A percentile compares a stretch with the other conserved stretches of the same genome.
Evolutionary conservation across 176 grass and related monocot genomes (phyloP).

Genomic region (Raddia guianensis): DNA sequence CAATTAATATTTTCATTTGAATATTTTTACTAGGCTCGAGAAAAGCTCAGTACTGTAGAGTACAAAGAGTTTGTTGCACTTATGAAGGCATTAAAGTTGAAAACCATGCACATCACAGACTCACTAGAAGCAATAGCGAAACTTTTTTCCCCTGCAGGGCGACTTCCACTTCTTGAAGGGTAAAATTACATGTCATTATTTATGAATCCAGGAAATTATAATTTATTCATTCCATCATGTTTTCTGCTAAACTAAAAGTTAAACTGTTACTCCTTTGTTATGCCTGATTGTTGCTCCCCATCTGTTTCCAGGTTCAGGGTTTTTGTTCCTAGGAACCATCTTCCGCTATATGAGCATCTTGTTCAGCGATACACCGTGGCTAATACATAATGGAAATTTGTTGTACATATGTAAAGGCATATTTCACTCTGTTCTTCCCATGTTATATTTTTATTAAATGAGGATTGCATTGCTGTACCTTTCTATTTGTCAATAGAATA

Average conservation of each 20-base stretch:
- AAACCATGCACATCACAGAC: slow-evolving; percentile 62
- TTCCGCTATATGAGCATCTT: slow-evolving; percentile 73
- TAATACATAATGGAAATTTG: slow-evolving; percentile 40
- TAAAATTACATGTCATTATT: slow-evolving; percentile 40
- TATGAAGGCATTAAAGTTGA: slow-evolving; percentile 89
- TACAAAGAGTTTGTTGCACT: slow-evolving; percentile 86
- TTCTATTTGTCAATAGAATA: slow-evolving; percentile 20
- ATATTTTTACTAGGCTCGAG: slow-evolving; percentile 62
- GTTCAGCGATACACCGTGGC: slow-evolving; percentile 56
- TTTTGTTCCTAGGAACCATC: slow-evolving; percentile 84
- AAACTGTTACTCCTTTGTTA: slow-evolving; percentile 37
- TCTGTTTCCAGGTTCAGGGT: slow-evolving; percentile 78
- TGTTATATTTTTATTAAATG: slow-evolving; percentile 18
- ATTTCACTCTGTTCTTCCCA: slow-evolving; percentile 22
- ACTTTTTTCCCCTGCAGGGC: slow-evolving; percentile 71
- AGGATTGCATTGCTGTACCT: background rate
- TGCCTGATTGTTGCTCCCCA: slow-evolving; percentile 39
- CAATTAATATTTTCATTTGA: slow-evolving; percentile 28
- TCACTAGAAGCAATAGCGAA: slow-evolving; percentile 83
- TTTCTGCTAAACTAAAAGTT: background rate
- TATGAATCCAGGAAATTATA: background rate
- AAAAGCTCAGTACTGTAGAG: slow-evolving; percentile 68
- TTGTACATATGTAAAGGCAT: slow-evolving; percentile 33
- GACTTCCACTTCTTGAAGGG: slow-evolving; percentile 77
- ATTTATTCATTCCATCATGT: slow-evolving; percentile 12